Percentiles rank a stretch among this genome's conserved stretches.
Conservation (phyloP, 176 grass and related monocot species). For the maize (Zea mays) region Zm-B73-REFERENCE-NAM-5.0 NC_050102.1:19936501-19937000, state of each 20-base stretch:
- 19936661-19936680: not conserved
- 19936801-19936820: conserved; percentile 83
- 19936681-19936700: not conserved
- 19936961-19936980: not conserved
- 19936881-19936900: not conserved
- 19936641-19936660: not conserved
- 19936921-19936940: not conserved
- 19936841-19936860: conserved; percentile 87
- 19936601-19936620: no score
- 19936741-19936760: not conserved
- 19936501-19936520: no score
- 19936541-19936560: no score
- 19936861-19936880: conserved; percentile 40
- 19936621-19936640: not conserved
- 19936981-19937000: no score
- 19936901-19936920: not conserved
- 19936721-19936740: not conserved
- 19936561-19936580: no score
- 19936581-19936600: no score
- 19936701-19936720: not conserved
- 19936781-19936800: conserved; percentile 52
- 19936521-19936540: no score
- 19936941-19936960: not conserved
- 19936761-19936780: conserved; percentile 79
- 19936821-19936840: conserved; percentile 82